Evolutionary conservation across 805 yeast genomes (phyloP).

Genomic region (Danielia oregonensis): DNA sequence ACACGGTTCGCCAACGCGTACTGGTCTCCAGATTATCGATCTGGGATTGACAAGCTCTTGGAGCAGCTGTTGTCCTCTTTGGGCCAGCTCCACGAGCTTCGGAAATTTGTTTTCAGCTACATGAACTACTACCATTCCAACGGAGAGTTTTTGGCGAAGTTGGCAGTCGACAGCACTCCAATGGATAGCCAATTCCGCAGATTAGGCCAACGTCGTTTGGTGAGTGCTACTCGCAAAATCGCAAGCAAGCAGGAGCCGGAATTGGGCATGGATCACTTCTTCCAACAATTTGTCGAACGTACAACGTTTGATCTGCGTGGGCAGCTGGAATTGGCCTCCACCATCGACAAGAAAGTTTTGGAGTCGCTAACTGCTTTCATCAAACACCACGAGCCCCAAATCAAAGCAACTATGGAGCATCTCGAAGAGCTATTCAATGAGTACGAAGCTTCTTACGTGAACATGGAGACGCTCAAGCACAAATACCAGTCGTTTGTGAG

Average conservation of each 20-base stretch:
- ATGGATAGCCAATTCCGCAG: constrained; percentile 20
- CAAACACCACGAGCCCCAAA: constrained; percentile 34
- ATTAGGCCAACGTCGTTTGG: not conserved
- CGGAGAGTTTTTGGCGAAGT: constrained; percentile 29
- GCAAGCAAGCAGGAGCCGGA: constrained; percentile 3
- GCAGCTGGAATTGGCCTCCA: constrained; percentile 24
- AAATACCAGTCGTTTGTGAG: constrained; percentile 29
- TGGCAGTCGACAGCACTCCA: constrained; percentile 22
- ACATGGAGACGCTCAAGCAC: constrained; percentile 25
- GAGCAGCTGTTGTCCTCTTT: constrained; percentile 30
- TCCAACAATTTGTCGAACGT: constrained; percentile 11
- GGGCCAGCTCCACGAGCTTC: constrained; percentile 38
- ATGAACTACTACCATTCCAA: constrained; percentile 34
- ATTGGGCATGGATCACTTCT: constrained; percentile 10
- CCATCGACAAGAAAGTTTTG: constrained; percentile 32
- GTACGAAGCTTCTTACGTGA: constrained; percentile 21
- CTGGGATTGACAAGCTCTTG: constrained; percentile 31
- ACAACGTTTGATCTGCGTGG: constrained; percentile 10
- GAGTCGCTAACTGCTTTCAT: constrained; percentile 32
- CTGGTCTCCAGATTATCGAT: constrained; percentile 40
- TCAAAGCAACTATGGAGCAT: constrained; percentile 19
- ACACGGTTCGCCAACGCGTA: constrained; percentile 30
- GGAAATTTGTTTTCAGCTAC: constrained; percentile 33
- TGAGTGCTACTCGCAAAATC: not conserved
- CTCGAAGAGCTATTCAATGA: constrained; percentile 22